phyloP scores from a whole-genome alignment of 371 early-diverging fungal species.

The Neoconidiobolus thromboides region DNA sequence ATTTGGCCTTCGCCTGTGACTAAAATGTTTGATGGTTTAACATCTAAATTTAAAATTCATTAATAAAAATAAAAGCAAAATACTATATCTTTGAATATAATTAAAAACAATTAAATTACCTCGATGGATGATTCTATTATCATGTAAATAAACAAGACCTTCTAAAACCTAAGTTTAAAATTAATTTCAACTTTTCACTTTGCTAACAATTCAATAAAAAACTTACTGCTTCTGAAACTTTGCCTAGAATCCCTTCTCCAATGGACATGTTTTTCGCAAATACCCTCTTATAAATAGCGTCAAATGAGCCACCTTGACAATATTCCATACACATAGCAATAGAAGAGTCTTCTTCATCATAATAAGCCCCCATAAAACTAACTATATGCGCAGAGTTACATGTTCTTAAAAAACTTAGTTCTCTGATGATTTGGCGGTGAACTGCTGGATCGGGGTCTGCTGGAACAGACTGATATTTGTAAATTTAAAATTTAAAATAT shows the following conservation, averaged over 20 bases:
- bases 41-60: conserved; percentile 21
- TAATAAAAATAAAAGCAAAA: neutral
- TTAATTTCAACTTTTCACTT: neutral
- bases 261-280: conserved; percentile 36
- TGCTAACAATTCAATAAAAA: neutral
- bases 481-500: neutral
- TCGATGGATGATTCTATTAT: conserved; percentile 70
- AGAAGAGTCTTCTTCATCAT: conserved; percentile 64
- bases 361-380: conserved; percentile 80
- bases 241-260: conserved; percentile 59
- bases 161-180: conserved; percentile 28
- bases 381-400: conserved; percentile 88
- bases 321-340: conserved; percentile 94
- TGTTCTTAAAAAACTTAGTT: conserved; percentile 65
- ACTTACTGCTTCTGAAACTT: conserved; percentile 53
- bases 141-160: conserved; percentile 56
- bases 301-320: conserved; percentile 63
- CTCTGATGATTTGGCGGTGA: conserved; percentile 75
- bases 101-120: conserved; percentile 13
- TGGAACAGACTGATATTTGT: conserved; percentile 26
- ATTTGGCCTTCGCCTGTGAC: conserved; percentile 65
- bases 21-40: conserved; percentile 83
- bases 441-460: conserved; percentile 44
- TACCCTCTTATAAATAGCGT: conserved; percentile 54
- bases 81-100: neutral